phyloP scores from a whole-genome alignment of 768 basidiomycete species.

The Pleurotus tuber-regium region DNA sequence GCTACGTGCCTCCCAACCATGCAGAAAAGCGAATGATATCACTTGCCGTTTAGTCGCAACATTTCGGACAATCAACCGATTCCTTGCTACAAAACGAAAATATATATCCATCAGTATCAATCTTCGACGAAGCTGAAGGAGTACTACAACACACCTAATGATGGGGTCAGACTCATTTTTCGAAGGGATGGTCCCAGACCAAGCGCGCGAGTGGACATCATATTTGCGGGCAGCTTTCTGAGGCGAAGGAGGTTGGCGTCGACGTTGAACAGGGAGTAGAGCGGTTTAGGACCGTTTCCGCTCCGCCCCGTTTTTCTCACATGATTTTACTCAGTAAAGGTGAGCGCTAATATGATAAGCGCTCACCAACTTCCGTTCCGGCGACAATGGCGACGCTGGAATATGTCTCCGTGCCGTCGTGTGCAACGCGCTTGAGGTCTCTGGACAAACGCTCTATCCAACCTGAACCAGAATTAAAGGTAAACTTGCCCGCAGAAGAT shows the following conservation, averaged over 20 bases:
- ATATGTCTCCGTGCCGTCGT: constrained; percentile 42
- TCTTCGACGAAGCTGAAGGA: neutral
- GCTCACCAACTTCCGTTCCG: neutral
- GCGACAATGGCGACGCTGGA: constrained; percentile 44
- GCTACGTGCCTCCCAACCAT: no score
- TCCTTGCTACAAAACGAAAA: constrained; percentile 32
- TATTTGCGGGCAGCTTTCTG: no score
- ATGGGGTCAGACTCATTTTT: constrained; percentile 41
- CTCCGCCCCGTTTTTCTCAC: no score
- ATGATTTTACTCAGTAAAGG: no score
- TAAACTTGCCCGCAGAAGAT: constrained; percentile 38
- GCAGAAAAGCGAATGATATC: no score
- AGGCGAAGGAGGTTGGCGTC: no score
- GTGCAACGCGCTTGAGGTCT: constrained; percentile 37
- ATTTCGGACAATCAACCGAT: constrained; percentile 37
- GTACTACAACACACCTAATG: constrained; percentile 28
- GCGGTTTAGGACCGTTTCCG: no score
- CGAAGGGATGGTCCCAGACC: constrained; percentile 59
- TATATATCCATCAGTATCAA: neutral
- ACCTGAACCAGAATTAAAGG: constrained; percentile 39
- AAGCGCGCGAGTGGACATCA: constrained; percentile 50
- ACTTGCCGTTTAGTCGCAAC: constrained; percentile 43
- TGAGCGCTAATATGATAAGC: no score
- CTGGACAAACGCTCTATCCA: constrained; percentile 25
- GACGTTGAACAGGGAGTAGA: no score